Evolutionary conservation across 2,329 filamentous ascomycete species (phyloP).

Genomic region (Pseudocercospora vitis): DNA sequence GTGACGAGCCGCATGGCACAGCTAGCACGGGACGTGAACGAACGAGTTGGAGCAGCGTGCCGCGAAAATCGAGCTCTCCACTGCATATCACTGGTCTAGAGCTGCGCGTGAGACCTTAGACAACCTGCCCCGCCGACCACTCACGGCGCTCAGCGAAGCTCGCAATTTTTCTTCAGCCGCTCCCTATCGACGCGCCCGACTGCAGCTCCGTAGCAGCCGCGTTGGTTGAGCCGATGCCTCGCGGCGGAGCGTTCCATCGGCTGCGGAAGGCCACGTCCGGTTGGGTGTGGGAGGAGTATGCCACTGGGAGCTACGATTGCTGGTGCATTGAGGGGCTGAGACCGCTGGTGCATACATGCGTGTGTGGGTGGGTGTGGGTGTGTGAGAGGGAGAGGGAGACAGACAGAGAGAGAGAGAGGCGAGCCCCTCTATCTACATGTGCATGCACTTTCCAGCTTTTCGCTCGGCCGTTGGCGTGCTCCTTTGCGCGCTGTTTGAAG

Average conservation of each 20-base stretch:
- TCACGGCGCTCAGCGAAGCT: constrained; percentile 11
- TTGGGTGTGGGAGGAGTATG: constrained; percentile 14
- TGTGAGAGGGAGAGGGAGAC: no score
- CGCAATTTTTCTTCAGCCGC: constrained; percentile 6
- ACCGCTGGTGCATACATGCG: constrained; percentile 7
- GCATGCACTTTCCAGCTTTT: constrained; percentile 10
- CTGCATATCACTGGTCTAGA: constrained; percentile 22
- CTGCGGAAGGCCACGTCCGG: constrained; percentile 23
- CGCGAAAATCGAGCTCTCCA: constrained; percentile 9
- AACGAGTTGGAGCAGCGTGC: constrained; percentile 25
- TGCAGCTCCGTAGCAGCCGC: constrained; percentile 16
- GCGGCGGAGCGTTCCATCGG: constrained; percentile 15
- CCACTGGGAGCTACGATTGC: constrained; percentile 1
- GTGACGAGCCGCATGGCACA: constrained; percentile 40
- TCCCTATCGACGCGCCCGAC: constrained; percentile 9
- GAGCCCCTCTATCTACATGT: constrained; percentile 14
- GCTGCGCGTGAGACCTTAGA: constrained; percentile 10
- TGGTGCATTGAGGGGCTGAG: constrained; percentile 16
- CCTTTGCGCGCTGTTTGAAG: constrained; percentile 10
- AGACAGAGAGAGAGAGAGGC: background rate
- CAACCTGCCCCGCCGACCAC: constrained; percentile 6
- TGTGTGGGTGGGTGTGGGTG: no score
- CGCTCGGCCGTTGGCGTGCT: constrained; percentile 5
- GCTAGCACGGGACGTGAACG: constrained; percentile 40
- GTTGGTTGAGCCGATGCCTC: constrained; percentile 10